Conservation (phyloP, 2,329 filamentous ascomycete genomes). For the Trichoderma koningiopsis region DNA sequence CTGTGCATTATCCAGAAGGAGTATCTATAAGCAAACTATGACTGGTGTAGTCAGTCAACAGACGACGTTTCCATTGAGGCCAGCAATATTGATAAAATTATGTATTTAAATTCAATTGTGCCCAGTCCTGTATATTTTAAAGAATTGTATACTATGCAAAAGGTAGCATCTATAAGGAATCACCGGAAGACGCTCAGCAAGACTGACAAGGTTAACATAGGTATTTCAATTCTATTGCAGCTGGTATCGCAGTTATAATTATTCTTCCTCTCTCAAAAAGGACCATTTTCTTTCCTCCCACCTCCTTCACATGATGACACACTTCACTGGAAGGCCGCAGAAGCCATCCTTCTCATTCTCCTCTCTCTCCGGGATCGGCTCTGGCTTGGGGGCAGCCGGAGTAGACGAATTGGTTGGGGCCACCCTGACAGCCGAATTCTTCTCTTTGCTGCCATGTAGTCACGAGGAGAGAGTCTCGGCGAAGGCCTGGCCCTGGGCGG, state of each 20-base stretch:
- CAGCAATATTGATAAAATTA: background rate
- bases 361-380: conserved; percentile 7
- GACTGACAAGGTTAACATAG: no score
- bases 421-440: conserved; percentile 34
- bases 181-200: no score
- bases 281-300: background rate
- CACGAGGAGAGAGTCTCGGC: conserved; percentile 73
- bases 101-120: conserved; percentile 17
- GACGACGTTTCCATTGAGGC: background rate
- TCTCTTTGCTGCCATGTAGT: conserved; percentile 67
- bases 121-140: background rate
- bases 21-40: no score
- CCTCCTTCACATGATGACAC: conserved; percentile 60
- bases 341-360: conserved; percentile 56
- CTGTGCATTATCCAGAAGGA: no score
- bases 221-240: background rate
- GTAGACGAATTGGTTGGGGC: conserved; percentile 31
- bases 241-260: background rate
- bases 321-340: conserved; percentile 77
- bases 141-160: no score
- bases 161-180: no score
- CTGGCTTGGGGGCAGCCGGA: conserved; percentile 27
- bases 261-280: conserved; percentile 20
- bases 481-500: conserved; percentile 82
- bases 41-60: no score